These are phyloP conservation scores for Candida patagonica DNA, from an alignment of 805 yeast genomes.

Conservation along the genomic window DNA sequence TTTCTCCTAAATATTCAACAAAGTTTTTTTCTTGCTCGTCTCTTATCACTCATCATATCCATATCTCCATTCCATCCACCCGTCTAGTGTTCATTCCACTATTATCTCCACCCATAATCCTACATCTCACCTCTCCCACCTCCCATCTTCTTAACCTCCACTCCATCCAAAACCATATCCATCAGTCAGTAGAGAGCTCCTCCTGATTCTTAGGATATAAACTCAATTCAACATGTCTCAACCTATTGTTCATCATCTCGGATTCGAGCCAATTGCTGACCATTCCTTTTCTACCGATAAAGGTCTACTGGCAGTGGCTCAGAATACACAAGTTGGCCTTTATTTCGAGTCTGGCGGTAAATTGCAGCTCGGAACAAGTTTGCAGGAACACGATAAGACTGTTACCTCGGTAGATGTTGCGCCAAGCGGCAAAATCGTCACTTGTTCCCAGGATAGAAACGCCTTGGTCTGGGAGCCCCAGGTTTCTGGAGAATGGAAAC, in stretches of 20 bases:
- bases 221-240: background rate
- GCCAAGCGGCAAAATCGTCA: slow-evolving; percentile 70
- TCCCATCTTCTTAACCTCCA: too few relatives aligned
- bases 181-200: slow-evolving; percentile 28
- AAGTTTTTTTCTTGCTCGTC: too few relatives aligned
- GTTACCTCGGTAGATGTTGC: slow-evolving; percentile 94
- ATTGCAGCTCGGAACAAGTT: slow-evolving; percentile 55
- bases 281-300: slow-evolving; percentile 75
- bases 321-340: slow-evolving; percentile 65
- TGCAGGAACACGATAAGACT: slow-evolving; percentile 83
- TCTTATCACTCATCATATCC: too few relatives aligned
- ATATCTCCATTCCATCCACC: too few relatives aligned
- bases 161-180: background rate
- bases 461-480: slow-evolving; percentile 92
- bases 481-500: slow-evolving; percentile 57
- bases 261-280: slow-evolving; percentile 81
- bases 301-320: slow-evolving; percentile 67
- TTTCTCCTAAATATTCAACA: too few relatives aligned
- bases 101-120: too few relatives aligned
- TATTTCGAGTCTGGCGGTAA: slow-evolving; percentile 46
- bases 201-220: slow-evolving; percentile 20
- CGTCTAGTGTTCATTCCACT: too few relatives aligned
- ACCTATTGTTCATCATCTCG: slow-evolving; percentile 34
- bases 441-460: slow-evolving; percentile 96
- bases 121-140: too few relatives aligned